Evolutionary conservation across 2,329 filamentous ascomycete species (phyloP).

Genomic region (Fusarium coicis): DNA sequence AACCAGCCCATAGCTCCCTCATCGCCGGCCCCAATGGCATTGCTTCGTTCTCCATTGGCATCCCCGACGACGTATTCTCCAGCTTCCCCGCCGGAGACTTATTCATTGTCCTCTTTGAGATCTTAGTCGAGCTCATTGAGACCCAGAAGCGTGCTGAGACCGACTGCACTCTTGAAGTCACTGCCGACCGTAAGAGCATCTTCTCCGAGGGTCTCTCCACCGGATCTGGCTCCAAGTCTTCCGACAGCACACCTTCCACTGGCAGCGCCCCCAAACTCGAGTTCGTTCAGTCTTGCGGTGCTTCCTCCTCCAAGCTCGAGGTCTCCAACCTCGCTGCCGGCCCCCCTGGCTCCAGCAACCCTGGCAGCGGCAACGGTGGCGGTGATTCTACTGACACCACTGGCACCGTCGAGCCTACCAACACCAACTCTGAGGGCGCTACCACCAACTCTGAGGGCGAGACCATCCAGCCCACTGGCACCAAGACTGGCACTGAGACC

Average conservation of each 20-base stretch:
- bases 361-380: not conserved
- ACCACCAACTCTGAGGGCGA: conserved; percentile 9
- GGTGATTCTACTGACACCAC: conserved; percentile 48
- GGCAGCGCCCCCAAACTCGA: not conserved
- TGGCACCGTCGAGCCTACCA: conserved; percentile 28
- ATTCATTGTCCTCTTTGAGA: not conserved
- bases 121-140: not conserved
- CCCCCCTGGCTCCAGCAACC: not conserved
- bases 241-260: rapidly evolving
- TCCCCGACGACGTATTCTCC: not conserved
- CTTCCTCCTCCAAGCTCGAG: not conserved
- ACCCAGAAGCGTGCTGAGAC: conserved; percentile 6
- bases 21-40: not conserved
- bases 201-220: not conserved
- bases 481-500: conserved; percentile 37
- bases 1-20: not conserved
- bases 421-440: not conserved
- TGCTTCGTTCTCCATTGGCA: not conserved
- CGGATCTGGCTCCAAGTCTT: rapidly evolving
- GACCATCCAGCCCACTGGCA: conserved; percentile 22
- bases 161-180: conserved; percentile 8
- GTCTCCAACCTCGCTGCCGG: conserved; percentile 9
- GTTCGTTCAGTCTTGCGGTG: conserved; percentile 25
- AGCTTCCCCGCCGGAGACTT: not conserved
- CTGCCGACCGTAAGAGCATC: not conserved